These are phyloP conservation scores for Saturnispora diversa DNA, from an alignment of 805 yeast genomes.

Conservation along the genomic window DNA sequence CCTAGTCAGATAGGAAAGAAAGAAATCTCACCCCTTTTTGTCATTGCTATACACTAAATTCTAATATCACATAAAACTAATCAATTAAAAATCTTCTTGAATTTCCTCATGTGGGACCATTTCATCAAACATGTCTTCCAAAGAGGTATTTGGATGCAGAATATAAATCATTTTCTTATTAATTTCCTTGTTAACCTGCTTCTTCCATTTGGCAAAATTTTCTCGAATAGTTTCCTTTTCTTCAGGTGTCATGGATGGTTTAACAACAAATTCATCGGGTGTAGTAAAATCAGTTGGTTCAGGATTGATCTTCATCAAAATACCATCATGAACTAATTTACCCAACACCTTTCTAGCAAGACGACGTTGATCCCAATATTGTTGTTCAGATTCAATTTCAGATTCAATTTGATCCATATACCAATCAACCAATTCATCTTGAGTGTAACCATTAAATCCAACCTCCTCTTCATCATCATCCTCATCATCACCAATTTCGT, in stretches of 20 bases:
- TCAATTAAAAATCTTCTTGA: conserved; percentile 11
- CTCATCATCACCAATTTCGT: too few species aligned
- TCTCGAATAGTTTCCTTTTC: conserved; percentile 20
- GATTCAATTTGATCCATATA: conserved; percentile 69
- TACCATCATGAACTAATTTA: conserved; percentile 75
- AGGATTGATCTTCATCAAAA: conserved; percentile 57
- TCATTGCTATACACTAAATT: not conserved
- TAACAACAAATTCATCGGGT: conserved; percentile 21
- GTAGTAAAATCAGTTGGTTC: conserved; percentile 33
- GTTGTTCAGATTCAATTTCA: conserved; percentile 58
- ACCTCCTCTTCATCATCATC: conserved; percentile 27
- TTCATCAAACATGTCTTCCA: conserved; percentile 55
- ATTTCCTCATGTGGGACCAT: conserved; percentile 13
- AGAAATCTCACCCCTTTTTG: too few species aligned
- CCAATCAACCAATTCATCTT: conserved; percentile 67
- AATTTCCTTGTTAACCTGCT: conserved; percentile 18
- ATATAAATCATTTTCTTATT: conserved; percentile 37
- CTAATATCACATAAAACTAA: conserved; percentile 2
- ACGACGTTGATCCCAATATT: conserved; percentile 60
- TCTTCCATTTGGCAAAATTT: conserved; percentile 14
- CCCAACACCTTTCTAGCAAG: conserved; percentile 73
- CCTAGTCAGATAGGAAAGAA: too few species aligned
- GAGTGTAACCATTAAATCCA: conserved; percentile 51
- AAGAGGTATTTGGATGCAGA: conserved; percentile 78
- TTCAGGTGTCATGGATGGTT: conserved; percentile 19